Evolutionary conservation across 2,329 filamentous ascomycete genomes (phyloP), one percentile per base, ranked within the genome.

Genomic region (Penicillium sp.): DNA sequence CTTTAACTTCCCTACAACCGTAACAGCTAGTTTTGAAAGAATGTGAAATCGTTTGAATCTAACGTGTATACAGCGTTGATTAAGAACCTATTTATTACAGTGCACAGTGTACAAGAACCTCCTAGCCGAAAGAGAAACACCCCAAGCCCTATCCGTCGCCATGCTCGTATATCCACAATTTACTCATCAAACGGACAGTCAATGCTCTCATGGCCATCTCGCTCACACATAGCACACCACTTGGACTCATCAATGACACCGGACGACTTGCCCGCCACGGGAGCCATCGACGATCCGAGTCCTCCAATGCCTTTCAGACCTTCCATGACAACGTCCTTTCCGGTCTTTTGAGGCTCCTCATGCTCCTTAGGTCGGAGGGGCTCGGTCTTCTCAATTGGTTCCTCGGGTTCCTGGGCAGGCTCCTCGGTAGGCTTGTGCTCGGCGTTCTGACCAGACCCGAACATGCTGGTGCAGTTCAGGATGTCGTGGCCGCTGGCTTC

Each of bases 201-300:
- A 57, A 96, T 92, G 68, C 93, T 97, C 74, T 97, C 90, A 71
- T 99, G 94, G 13, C 94, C 94, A 67, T 99, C 94, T 58, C 90
- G 86, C 79, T 99, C 94, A 71, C 94, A 99, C 42, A 97, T 80
- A 14, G 94, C 94, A 74, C 94, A 99, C 94, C 94, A 99, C 76
- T 96, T 97, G 58, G 88, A 84, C 50, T 87, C 84, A 66, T 97
- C 91, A 60, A 93, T 81, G 44, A 90, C 77, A 1, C 89, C 88
- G 51, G 86, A 91, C 61, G 88, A 85, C 76, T 91, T 93, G 48
- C 90, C 90, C 4, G 89, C 88, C 22, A 90, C 82, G 2, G 89
- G 87, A 2, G 85, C 85, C 49, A 73, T 72, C 10, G 81, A 73
- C 9, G 72, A 53, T 65, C 74, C 51, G 65, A 74, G 36, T 64